Conservation (phyloP, 2,329 filamentous ascomycete genomes). For the Neocatenulostroma microsporum region DNA sequence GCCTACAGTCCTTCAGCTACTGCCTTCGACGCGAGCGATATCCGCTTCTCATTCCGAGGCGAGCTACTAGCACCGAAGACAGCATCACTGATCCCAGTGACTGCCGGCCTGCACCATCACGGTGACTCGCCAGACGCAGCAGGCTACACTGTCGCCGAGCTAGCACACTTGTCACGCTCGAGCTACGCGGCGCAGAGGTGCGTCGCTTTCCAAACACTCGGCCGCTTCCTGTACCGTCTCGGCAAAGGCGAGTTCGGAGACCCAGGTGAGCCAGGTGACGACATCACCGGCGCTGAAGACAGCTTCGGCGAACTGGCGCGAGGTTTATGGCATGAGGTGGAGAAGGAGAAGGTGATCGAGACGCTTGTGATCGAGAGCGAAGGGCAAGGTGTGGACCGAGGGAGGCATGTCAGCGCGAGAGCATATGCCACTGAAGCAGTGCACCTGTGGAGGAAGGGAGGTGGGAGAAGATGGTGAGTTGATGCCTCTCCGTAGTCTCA, state of each 20-base stretch:
- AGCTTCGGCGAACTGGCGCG: conserved; percentile 47
- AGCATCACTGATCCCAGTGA: conserved; percentile 65
- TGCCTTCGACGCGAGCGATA: conserved; percentile 62
- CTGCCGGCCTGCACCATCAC: conserved; percentile 84
- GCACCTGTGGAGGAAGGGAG: conserved; percentile 75
- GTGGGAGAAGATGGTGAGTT: conserved; percentile 51
- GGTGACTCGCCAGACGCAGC: conserved; percentile 86
- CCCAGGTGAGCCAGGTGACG: conserved; percentile 33
- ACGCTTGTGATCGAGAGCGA: conserved; percentile 68
- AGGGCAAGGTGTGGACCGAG: conserved; percentile 47
- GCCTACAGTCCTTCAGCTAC: conserved; percentile 76
- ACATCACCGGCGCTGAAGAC: conserved; percentile 39
- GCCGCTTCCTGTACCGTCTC: conserved; percentile 73
- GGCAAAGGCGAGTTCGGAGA: conserved; percentile 64
- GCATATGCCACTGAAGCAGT: conserved; percentile 83
- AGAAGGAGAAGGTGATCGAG: conserved; percentile 68
- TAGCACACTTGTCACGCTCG: conserved; percentile 72
- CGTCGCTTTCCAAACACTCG: conserved; percentile 84
- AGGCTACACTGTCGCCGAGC: conserved; percentile 84
- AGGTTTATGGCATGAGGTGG: conserved; percentile 75
- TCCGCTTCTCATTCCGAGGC: conserved; percentile 86
- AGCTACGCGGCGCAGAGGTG: conserved; percentile 81
- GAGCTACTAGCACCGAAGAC: conserved; percentile 68
- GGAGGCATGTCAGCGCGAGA: conserved; percentile 65
- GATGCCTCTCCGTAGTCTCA: too few relatives aligned